Evolutionary conservation across 495 filamentous ascomycete genomes (phyloP).

Genomic region (Amphirosellinia nigrospora): DNA sequence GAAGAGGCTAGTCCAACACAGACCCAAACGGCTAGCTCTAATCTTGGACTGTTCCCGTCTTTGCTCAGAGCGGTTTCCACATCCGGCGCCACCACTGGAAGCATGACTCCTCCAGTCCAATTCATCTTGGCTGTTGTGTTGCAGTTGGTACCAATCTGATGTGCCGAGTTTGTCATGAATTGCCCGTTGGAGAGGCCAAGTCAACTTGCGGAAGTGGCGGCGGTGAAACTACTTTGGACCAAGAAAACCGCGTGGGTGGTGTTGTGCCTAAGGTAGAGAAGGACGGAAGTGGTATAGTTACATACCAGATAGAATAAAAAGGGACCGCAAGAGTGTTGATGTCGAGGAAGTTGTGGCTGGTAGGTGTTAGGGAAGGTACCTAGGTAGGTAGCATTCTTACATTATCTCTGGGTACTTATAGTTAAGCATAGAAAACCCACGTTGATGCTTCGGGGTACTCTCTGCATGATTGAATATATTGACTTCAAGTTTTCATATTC

Average conservation of each 20-base stretch:
- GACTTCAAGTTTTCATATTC: not conserved
- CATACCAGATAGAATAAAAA: too few species aligned
- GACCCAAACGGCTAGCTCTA: conserved; percentile 16
- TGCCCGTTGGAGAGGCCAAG: not conserved
- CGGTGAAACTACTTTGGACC: not conserved
- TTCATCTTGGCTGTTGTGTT: conserved; percentile 7
- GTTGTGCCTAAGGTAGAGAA: not conserved
- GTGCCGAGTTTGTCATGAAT: not conserved
- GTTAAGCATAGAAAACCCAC: not conserved
- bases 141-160: not conserved
- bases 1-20: not conserved
- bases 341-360: not conserved
- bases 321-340: not conserved
- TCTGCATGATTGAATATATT: not conserved
- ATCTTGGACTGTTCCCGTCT: conserved; percentile 12
- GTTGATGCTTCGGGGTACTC: not conserved
- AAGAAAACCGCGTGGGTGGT: not conserved
- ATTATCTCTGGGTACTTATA: not conserved
- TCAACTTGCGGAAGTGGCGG: not conserved
- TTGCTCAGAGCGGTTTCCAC: conserved; percentile 18
- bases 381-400: not conserved
- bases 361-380: not conserved
- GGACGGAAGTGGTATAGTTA: not conserved
- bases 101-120: not conserved
- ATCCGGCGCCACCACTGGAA: conserved; percentile 13